Evolutionary conservation across 108 stramenopile species (phyloP), one percentile per base, ranked within the genome.

Genomic region (Pseudonitzschia multiseries): DNA sequence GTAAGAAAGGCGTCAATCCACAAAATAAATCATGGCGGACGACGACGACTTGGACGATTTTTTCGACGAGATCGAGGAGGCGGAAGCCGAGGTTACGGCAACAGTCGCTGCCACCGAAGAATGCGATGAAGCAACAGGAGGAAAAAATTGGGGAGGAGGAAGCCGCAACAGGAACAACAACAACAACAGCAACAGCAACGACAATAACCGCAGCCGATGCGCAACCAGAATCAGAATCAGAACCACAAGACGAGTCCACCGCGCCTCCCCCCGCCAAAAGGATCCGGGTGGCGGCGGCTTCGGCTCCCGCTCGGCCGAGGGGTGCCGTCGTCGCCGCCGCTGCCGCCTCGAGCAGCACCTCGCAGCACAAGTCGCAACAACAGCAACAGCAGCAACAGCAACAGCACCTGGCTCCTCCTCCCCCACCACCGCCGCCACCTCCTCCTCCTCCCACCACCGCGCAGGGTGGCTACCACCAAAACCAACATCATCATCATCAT

Each of bases 21-120:
- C 8, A 40, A 62, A 64, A 1, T 9, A 4, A n/a, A 64, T 21
- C 40, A 79, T 73, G 80, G 89, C 83, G 28, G 87, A 90, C 78
- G 87, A 90, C 78, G 87, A 90, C 78, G 90, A 91, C 68, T 71
- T 94, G 40, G 93, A 90, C 56, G 90, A 87, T 46, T 94, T 94
- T 79, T 94, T 94, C 76, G 83, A 90, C 52, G 89, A 91, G 41
- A 89, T 93, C 50, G 82, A 83, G 54, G 87, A 78, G 42, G 91
- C 82, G 40, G 91, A 79, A 46, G 83, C 85, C 31, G 71, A 91
- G 71, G 90, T 75, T n/a, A n/a, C n/a, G n/a, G n/a, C n/a, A n/a
- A n/a, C n/a, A n/a, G n/a, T n/a, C n/a, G n/a, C n/a, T 40, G 77
- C 71, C 66, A 70, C 86, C 69, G 68, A 79, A 24, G 71, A 65